These are phyloP conservation scores for Gloeostereum incarnatum DNA, from an alignment of 768 basidiomycete genomes.

Conservation along the genomic window DNA sequence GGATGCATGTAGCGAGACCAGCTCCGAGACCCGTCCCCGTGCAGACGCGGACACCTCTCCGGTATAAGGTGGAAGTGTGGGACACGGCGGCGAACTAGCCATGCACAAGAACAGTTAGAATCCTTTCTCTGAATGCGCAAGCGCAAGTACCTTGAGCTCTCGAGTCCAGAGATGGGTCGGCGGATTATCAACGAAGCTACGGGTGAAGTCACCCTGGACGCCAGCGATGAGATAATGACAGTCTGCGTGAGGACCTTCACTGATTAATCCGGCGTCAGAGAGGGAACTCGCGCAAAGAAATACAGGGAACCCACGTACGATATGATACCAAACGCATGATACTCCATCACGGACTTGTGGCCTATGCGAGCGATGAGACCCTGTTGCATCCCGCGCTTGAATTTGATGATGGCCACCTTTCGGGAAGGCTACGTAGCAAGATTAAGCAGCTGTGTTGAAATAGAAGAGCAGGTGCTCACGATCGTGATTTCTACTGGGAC, in stretches of 20 bases:
- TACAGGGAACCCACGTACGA: too few species aligned
- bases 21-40: conserved; percentile 81
- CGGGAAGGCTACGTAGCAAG: conserved; percentile 63
- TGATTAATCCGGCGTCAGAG: conserved; percentile 20
- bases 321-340: conserved; percentile 79
- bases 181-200: conserved; percentile 60
- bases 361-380: conserved; percentile 72
- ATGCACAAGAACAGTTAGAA: not conserved
- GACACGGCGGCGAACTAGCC: conserved; percentile 70
- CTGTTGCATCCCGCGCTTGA: conserved; percentile 82
- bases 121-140: too few species aligned
- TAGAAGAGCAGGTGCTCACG: too few species aligned
- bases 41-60: conserved; percentile 76
- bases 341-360: conserved; percentile 68
- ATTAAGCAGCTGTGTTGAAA: not conserved
- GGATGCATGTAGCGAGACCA: conserved; percentile 71
- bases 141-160: conserved; percentile 57
- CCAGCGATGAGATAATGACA: conserved; percentile 81
- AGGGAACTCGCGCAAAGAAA: too few species aligned
- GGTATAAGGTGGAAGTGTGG: conserved; percentile 68
- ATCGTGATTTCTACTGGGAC: too few species aligned
- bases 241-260: conserved; percentile 62
- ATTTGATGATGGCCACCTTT: conserved; percentile 71
- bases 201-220: conserved; percentile 79
- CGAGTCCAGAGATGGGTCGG: conserved; percentile 71